phyloP scores from a whole-genome alignment of 106 monocot species.

The Posidonia australis region DNA sequence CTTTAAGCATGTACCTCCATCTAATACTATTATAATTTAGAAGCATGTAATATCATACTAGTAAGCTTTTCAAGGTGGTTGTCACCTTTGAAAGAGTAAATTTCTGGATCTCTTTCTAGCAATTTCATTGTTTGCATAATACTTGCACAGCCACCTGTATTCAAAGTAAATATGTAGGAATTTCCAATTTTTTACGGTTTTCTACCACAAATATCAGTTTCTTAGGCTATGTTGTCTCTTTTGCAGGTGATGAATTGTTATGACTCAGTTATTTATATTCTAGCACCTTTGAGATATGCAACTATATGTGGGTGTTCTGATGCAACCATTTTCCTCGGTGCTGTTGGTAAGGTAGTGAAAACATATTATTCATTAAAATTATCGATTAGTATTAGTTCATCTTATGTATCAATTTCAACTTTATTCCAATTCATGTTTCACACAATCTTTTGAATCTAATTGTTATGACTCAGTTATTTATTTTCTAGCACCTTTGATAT shows the following conservation, averaged over 20 bases:
- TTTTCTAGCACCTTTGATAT: constrained; percentile 78
- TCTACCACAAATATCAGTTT: too few species aligned
- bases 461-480: constrained; percentile 88
- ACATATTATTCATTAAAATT: too few species aligned
- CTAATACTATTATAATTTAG: too few species aligned
- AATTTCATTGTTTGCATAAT: too few species aligned
- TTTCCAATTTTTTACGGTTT: background rate
- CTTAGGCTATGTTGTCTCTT: background rate
- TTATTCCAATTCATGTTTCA: background rate
- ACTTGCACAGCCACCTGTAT: background rate
- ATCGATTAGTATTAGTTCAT: too few species aligned
- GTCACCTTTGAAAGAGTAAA: too few species aligned
- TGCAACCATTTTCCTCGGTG: constrained; percentile 87
- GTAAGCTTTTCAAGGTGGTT: too few species aligned
- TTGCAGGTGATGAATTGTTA: constrained; percentile 89
- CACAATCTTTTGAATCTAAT: too few species aligned
- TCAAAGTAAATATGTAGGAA: background rate
- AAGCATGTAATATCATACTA: too few species aligned
- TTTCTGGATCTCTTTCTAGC: too few species aligned
- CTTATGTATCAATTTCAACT: background rate
- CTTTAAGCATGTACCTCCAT: too few species aligned
- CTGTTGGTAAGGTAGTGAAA: constrained; percentile 78
- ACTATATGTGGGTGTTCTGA: constrained; percentile 93
- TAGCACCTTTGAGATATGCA: constrained; percentile 89
- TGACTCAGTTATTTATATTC: constrained; percentile 79